Evolutionary conservation across 352 stramenopile species (phyloP), one percentile per base, ranked within the genome.

Genomic region (Peronospora farinosa): DNA sequence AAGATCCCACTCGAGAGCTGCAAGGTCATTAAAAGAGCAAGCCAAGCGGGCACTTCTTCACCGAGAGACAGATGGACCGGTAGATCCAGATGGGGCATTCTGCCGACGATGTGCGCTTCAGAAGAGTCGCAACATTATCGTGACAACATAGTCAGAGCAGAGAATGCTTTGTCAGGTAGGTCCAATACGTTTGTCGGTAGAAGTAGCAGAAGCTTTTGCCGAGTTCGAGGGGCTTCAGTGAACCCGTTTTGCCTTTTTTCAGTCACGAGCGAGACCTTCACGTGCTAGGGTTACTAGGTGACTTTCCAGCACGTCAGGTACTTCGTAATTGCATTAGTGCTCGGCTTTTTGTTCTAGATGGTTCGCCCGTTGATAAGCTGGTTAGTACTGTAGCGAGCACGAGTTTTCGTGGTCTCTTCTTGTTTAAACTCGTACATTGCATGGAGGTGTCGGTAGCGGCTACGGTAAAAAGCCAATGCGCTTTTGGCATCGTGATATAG

Each of bases 61-160:
- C 17, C 47, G 54, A 63, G 54, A 67, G 59, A 50, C 47, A 55
- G 59, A 63, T 55, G 52, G 31, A 46, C 51, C 13, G 17, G 40
- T 51, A 33, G 21, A 40, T 54, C 37, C 58, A 62, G 52, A 43
- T 64, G 44, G 60, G 54, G 49, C 50, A 54, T 57, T 57, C 60
- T 55, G 23, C 44, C 37, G 30, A 31, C 46, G 60, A 67, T 68
- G 54, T 68, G 60, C n/a, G n/a, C 48, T 57, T 56, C 57, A 65
- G 56, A 64, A 55, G 21, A 53, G 56, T 55, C 55, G 53, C 23
- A 32, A 42, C 19, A 46, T 28, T 17, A 47, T 43, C 30, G 51
- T 48, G 52, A 58, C 21, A 53, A 44, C 53, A 47, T 56, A 63
- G 59, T 47, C 59, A 35, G 59, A 63, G 27, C 53, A 50, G 17